A percentile compares a stretch with the other conserved stretches of the same genome.
Evolutionary conservation across 495 filamentous ascomycete genomes (phyloP).

Genomic region (Trichoderma reesei): DNA sequence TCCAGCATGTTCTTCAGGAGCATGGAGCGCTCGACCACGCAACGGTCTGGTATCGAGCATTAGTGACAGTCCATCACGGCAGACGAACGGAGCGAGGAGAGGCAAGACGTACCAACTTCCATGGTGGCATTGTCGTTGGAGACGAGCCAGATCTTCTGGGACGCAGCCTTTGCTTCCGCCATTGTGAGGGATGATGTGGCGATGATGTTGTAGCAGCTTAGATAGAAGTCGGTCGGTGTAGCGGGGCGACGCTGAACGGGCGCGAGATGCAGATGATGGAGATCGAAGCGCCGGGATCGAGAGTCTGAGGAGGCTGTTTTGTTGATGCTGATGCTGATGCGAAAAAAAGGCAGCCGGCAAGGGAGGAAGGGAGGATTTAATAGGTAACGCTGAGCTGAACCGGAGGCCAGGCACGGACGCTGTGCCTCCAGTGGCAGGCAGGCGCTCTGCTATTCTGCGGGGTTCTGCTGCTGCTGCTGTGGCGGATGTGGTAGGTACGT

Average conservation of each 20-base stretch:
- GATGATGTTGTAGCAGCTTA: not conserved
- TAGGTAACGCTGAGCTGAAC: not conserved
- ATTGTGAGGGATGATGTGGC: not conserved
- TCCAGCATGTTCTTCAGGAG: constrained; percentile 98
- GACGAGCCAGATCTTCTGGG: constrained; percentile 10
- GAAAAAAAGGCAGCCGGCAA: not conserved
- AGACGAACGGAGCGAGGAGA: constrained; percentile 8
- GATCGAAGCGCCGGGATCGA: not conserved
- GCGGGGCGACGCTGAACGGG: not conserved
- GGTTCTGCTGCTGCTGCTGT: not conserved
- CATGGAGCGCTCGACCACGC: constrained; percentile 81
- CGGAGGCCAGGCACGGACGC: not conserved
- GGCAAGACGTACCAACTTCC: constrained; percentile 22
- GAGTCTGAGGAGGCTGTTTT: not conserved
- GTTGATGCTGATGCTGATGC: not conserved
- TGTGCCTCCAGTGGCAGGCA: not conserved
- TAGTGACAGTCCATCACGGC: not conserved
- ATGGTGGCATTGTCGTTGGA: constrained; percentile 23
- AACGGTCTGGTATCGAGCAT: constrained; percentile 49
- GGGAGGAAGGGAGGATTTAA: not conserved
- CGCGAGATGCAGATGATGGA: not conserved
- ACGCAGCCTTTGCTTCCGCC: constrained; percentile 1
- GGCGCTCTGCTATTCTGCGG: not conserved
- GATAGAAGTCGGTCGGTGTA: not conserved
- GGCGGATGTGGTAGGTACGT: not conserved